Base-by-base conservation (phyloP, 306 rosid genomes). In the Quillaja saponaria region DNA sequence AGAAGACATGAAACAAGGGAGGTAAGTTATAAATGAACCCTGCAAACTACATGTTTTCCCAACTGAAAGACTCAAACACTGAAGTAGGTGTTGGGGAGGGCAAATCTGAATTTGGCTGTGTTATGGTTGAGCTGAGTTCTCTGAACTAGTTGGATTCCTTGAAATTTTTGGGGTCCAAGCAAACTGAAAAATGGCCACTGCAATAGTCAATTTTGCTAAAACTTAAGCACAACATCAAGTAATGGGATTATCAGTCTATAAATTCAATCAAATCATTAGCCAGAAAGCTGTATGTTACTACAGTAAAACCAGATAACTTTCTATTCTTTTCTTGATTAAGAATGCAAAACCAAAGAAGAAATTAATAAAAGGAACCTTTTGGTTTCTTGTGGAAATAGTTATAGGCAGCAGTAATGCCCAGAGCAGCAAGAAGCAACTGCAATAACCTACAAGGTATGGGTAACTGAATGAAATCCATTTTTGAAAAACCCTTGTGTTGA, bases 1-100 rank as follows among this genome's bases (percentile, higher is more conserved):
- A 33, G 41, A 34, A 15, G 51, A 38, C 11, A 5, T 35, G 25
- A 28, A 42, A 35, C 7, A 18, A 67, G 35, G 58, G n/a, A n/a
- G n/a, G n/a, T n/a, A n/a, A n/a, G n/a, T n/a, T n/a, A 13, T 21
- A 38, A 54, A 33, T 46, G 28, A 56, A 88, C n/a, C 96, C 86
- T 88, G 82, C 66, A 84, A 60, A 66, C 79, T 14, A 88, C 66
- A 66, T 88, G 78, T 49, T 88, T 81, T 50, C n/a, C 96, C 96
- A 69, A 88, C 64, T n/a, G 96, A 94, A 67, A 88, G 94, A 3
- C 96, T 94, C 70, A n/a, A 88, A 69, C n/a, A 81, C 66, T 10
- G 94, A 85, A 13, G 74, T 62, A 47, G 83, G 71, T 14, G 83
- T 83, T 8, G n/a, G 82, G 83, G 62, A 88, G 96, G 50, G 78